These are phyloP conservation scores for Colletotrichum paranaense DNA, from an alignment of 2,329 filamentous ascomycete species.

Conservation along the genomic window DNA sequence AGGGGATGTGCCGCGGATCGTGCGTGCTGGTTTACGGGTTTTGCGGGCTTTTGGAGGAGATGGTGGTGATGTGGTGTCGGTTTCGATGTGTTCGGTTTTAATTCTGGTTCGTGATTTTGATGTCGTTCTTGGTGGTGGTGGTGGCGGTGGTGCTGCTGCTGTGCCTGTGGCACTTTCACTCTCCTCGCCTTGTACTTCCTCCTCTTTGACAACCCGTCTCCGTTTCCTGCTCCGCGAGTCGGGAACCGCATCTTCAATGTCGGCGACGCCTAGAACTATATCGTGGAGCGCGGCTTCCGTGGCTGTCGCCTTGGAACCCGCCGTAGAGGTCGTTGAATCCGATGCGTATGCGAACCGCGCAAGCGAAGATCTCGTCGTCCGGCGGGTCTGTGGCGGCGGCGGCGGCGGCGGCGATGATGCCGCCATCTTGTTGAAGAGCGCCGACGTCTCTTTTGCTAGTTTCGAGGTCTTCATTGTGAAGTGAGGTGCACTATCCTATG, in stretches of 20 bases:
- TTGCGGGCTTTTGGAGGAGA: constrained; percentile 43
- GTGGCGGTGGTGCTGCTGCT: constrained; percentile 30
- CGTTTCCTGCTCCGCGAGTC: constrained; percentile 53
- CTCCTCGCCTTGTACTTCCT: constrained; percentile 42
- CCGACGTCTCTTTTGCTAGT: constrained; percentile 68
- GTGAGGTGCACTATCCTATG: no score
- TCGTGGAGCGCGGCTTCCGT: neutral
- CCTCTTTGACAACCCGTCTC: constrained; percentile 50
- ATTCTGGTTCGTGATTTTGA: constrained; percentile 32
- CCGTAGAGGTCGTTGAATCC: constrained; percentile 38
- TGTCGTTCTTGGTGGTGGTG: neutral
- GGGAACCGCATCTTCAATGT: constrained; percentile 69
- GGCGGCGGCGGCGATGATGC: constrained; percentile 27
- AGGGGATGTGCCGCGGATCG: constrained; percentile 50
- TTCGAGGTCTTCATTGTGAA: constrained; percentile 67
- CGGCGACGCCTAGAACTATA: constrained; percentile 41
- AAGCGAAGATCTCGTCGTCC: constrained; percentile 61
- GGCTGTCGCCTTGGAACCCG: constrained; percentile 34
- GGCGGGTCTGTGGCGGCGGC: constrained; percentile 49
- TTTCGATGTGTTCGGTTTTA: constrained; percentile 53
- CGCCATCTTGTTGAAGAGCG: constrained; percentile 55
- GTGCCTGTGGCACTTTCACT: neutral
- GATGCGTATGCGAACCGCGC: constrained; percentile 57
- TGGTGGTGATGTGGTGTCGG: constrained; percentile 36
- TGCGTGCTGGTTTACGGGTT: constrained; percentile 59